Evolutionary conservation across 495 filamentous ascomycete genomes (phyloP), one percentile per base, ranked within the genome.

Genomic region (Annulohypoxylon maeteangense): DNA sequence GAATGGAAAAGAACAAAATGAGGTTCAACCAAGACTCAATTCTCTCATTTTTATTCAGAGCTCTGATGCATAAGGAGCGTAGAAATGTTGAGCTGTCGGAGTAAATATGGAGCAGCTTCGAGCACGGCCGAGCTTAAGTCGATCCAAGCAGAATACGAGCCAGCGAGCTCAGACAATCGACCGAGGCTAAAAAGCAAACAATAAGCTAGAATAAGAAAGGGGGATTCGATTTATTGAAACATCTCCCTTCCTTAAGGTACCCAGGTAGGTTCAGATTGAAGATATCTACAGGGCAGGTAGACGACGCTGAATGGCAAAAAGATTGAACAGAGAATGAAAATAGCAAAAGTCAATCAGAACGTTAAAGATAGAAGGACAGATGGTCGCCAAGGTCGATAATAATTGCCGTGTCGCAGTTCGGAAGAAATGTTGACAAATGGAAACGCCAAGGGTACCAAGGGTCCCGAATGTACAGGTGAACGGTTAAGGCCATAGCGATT

Each of bases 321-420:
- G 36, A 36, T 12, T 18, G 50, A 51, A 31, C 25, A 10, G 16
- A 18, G 23, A 58, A 27, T 31, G 44, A 42, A 34, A 47, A 47
- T 8, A n/a, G 32, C 23, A 18, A 50, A 58, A 23, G 40, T 51
- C 29, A 55, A 54, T 40, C 12, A 4, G 36, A 40, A n/a, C 14
- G 12, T 40, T 40, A 40, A 18, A 44, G 27, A 12, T 42, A 40
- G 69, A 72, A 72, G 69, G 65, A 65, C 65, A 68, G 61, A 58
- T 65, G 47, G 55, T 45, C 59, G 51, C 34, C 54, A 54, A 65
- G 18, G 45, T 45, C 44, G 50, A 58, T 16, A 14, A 45, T 36
- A 71, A 67, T 54, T 68, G 70, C 70, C 70, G 70, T 72, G 59
- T 54, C 70, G 65, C 47, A 60, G 38, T 14, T 34, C 65, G 70